These are phyloP conservation scores for Epichloe brachyelytri DNA, from an alignment of 2,329 filamentous ascomycete species.

Conservation along the genomic window DNA sequence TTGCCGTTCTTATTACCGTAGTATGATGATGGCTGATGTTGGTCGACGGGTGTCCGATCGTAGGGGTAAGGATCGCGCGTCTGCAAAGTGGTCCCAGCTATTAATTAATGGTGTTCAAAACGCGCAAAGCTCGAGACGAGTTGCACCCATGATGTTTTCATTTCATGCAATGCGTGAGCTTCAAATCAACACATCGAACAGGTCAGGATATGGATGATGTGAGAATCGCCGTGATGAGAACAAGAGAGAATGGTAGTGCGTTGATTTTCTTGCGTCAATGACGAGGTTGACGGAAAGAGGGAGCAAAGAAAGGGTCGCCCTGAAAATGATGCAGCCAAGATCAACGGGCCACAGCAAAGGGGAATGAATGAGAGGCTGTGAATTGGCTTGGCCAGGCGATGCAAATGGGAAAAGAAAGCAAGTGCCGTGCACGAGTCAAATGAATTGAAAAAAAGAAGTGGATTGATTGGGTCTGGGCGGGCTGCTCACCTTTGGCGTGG, in stretches of 20 bases:
- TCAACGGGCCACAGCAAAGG: neutral
- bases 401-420: conserved; percentile 5
- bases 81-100: conserved; percentile 16
- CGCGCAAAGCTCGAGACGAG: neutral
- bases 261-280: neutral
- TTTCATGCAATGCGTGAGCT: neutral
- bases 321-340: neutral
- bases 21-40: conserved; percentile 25
- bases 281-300: neutral
- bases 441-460: conserved; percentile 13
- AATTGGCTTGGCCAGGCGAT: neutral
- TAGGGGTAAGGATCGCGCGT: conserved; percentile 39
- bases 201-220: neutral
- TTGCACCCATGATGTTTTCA: neutral
- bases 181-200: neutral
- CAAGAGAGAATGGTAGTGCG: neutral
- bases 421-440: conserved; percentile 10
- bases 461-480: conserved; percentile 9
- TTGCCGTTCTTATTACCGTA: conserved; percentile 36
- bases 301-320: neutral
- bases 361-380: neutral
- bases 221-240: neutral
- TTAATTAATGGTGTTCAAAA: conserved; percentile 1
- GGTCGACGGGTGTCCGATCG: conserved; percentile 26
- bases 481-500: conserved; percentile 35